Base-by-base conservation (phyloP, 2,329 filamentous ascomycete species). In the Conoideocrella luteorostrata region DNA sequence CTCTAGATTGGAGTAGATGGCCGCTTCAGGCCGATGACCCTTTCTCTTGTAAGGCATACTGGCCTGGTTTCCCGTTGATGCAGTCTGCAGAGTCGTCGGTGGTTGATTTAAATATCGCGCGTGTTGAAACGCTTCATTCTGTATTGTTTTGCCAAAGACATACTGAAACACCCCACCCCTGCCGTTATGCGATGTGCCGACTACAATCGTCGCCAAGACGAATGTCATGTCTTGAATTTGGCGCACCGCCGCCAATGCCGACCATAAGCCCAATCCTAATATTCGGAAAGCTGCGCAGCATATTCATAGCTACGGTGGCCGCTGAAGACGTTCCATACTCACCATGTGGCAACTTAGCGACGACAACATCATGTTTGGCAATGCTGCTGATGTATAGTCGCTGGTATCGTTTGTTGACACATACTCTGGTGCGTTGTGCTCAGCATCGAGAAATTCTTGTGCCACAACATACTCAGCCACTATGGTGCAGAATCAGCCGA, bases 401-500 rank as follows among this genome's bases (percentile, higher is more conserved):
- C 51, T 50, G 10, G 41, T 35, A 21, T 56, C 53, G 9, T 47
- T 24, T 17, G 29, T 1, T 39, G 9, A n/a, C 17, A 57, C 54
- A 39, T 69, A 60, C 24, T 55, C 47, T 46, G 29, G 34, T 7
- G 22, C 18, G 3, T 45, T n/a, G 15, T 48, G 46, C 29, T 35
- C 24, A 32, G 69, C 60, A 40, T 72, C 67, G 3, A 71, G 62
- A 24, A 70, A 60, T 0, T 35, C 51, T 21, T 52, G 47, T 4
- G 68, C 68, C 4, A 68, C 67, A 41, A 63, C 56, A 34, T 53
- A 57, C 41, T 72, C 68, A 0, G 50, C 55, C 0, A 4, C 18
- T 1, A 71, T 46, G 10, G 68, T 66, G 40, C 65, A 71, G 5
- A 72, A 68, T 67, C 67, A 71, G 15, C 66, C 68, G 3, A 72